Percentiles rank a stretch among this genome's conserved stretches.
These are phyloP conservation scores for Cyclotella kingstonii DNA, from an alignment of 108 stramenopile genomes.

Conservation along the genomic window DNA sequence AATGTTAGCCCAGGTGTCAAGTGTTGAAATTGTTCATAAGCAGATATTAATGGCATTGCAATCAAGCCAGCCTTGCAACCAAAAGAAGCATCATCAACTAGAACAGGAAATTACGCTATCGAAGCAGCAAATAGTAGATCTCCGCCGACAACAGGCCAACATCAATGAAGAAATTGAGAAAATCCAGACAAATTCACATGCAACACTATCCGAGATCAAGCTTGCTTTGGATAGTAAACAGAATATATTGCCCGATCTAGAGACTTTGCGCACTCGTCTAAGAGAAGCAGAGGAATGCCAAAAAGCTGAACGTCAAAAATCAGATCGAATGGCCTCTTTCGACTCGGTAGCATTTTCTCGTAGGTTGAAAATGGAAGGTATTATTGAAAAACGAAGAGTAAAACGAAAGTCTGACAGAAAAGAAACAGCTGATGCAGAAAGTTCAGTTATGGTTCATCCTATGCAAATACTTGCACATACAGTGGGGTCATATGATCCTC, in stretches of 20 bases:
- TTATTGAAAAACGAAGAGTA: constrained; percentile 7
- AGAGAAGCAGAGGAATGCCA: constrained; percentile 12
- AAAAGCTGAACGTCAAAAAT: constrained; percentile 12
- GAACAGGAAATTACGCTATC: constrained; percentile 38
- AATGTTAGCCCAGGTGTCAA: constrained; percentile 4
- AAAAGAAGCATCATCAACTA: constrained; percentile 26
- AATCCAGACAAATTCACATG: neutral
- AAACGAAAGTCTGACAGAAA: neutral
- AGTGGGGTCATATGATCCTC: constrained; percentile 9
- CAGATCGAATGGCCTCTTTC: constrained; percentile 2
- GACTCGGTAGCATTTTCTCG: constrained; percentile 10
- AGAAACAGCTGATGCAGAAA: neutral
- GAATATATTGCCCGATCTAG: neutral
- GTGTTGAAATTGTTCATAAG: constrained; percentile 17
- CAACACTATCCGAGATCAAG: neutral
- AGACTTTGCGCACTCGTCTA: neutral
- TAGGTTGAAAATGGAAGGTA: constrained; percentile 5
- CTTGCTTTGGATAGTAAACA: neutral
- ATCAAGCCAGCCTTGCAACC: constrained; percentile 12
- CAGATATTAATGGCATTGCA: constrained; percentile 25
- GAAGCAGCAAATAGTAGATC: constrained; percentile 33
- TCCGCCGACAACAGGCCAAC: neutral
- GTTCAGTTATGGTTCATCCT: neutral
- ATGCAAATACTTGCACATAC: constrained; percentile 13
- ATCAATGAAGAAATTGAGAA: constrained; percentile 6